These are phyloP conservation scores for Pyrus hybrid DNA, from an alignment of 331 rosid species.

Conservation along the genomic window DNA sequence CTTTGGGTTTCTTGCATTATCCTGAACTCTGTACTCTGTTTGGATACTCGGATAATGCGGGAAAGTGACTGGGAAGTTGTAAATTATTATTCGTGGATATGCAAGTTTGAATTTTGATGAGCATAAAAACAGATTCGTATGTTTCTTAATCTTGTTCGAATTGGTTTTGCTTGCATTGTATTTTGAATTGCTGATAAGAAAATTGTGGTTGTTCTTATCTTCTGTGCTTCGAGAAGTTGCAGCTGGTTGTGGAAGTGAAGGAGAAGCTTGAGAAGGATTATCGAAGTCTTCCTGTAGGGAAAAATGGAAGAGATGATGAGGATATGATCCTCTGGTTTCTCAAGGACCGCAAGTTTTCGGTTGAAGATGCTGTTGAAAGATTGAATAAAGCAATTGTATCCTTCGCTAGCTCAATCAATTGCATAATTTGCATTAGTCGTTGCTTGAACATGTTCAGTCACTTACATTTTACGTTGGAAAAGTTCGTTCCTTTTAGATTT, in stretches of 20 bases:
- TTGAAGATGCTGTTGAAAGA: slow-evolving; percentile 54
- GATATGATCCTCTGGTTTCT: slow-evolving; percentile 94
- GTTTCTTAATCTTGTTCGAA: neutral
- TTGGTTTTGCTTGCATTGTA: neutral
- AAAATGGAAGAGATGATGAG: slow-evolving; percentile 91
- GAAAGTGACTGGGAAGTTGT: neutral
- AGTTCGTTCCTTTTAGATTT: neutral
- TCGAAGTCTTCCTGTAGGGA: slow-evolving; percentile 60
- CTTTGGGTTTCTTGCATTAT: neutral
- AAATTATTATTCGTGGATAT: neutral
- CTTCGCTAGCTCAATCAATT: slow-evolving; percentile 6
- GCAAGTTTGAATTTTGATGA: neutral
- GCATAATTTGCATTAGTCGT: neutral
- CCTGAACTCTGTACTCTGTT: neutral
- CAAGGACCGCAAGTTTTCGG: slow-evolving; percentile 68
- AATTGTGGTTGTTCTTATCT: neutral
- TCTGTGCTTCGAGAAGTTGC: slow-evolving; percentile 15
- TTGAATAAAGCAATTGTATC: slow-evolving; percentile 84
- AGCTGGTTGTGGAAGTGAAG: slow-evolving; percentile 79
- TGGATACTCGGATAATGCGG: neutral
- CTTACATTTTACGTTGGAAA: neutral
- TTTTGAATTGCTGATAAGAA: neutral
- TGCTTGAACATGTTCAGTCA: neutral
- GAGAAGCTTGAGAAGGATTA: slow-evolving; percentile 65
- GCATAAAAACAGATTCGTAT: neutral